Evolutionary conservation across 2,329 filamentous ascomycete genomes (phyloP), one percentile per base, ranked within the genome.

Genomic region (Penicillium glabrum): DNA sequence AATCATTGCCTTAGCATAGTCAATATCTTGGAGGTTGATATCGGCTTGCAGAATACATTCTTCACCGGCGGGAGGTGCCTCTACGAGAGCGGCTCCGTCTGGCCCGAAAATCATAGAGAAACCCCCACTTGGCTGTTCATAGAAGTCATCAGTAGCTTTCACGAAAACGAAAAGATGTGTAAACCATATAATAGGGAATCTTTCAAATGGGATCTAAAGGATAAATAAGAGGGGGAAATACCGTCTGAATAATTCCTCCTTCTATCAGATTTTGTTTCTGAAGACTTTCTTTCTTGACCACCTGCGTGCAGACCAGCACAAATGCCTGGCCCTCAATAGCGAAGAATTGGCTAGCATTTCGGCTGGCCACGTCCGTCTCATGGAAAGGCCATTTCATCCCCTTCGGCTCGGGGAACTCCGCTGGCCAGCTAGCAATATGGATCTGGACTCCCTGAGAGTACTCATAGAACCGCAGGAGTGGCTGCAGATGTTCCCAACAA

Each of bases 401-500:
- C 21, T 37, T 9, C 5, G 37, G 37, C 23, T 31, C 9, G 19
- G 26, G 37, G 45, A 45, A 46, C 14, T 35, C 13, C 3, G 64
- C 62, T n/a, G 79, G 80, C 79, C 80, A 82, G 55, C 71, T 74
- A 11, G 77, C 70, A 27, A 82, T 70, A 52, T 82, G 79, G 24
- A 82, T 74, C 35, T 73, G 66, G 44, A 75, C 79, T 8, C 70
- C 69, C 56, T 80, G 78, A 0, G 71, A 53, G 48, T 75, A 75
- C 35, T 68, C 74, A 60, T 81, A 67, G 51, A 76, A 80, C 49
- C 77, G 78, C 31, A 82, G 73, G 4, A 82, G 72, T 4, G 79
- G 77, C 60, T 81, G 77, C 2, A 72, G 70, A 54, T 82, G 77
- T 61, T 82, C 80, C 76, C 77, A 80, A 68, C 79, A 82, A 8